Conservation (phyloP, 2,329 filamentous ascomycete species). For the Monosporascus sp. region DNA sequence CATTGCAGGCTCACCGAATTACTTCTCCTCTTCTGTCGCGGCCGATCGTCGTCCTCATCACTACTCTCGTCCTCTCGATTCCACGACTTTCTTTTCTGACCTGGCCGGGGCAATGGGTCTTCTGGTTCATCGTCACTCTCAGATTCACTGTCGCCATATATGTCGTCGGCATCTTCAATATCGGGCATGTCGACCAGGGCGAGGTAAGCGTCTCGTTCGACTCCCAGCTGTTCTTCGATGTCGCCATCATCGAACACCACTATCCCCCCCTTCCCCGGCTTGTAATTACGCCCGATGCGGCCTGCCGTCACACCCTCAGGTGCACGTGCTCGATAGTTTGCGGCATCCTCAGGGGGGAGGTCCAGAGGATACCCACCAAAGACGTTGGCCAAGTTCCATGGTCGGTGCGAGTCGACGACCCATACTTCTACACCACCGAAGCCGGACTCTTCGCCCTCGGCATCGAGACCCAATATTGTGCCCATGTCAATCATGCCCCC, state of each 20-base stretch:
- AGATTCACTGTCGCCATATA: constrained; percentile 52
- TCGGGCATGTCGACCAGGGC: constrained; percentile 89
- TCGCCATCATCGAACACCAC: constrained; percentile 96
- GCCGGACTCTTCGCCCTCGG: constrained; percentile 59
- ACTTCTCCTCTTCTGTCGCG: constrained; percentile 75
- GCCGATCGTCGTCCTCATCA: constrained; percentile 69
- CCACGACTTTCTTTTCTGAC: constrained; percentile 75
- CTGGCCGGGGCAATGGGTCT: constrained; percentile 38
- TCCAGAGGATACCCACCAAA: constrained; percentile 69
- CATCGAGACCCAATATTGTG: constrained; percentile 69
- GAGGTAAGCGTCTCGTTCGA: constrained; percentile 76
- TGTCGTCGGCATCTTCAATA: constrained; percentile 67
- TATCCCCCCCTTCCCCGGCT: constrained; percentile 76
- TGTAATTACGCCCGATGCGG: constrained; percentile 65
- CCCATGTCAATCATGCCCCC: constrained; percentile 88
- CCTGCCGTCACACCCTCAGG: constrained; percentile 67
- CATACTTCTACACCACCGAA: constrained; percentile 90
- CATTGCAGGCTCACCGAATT: constrained; percentile 64
- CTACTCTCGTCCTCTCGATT: constrained; percentile 64
- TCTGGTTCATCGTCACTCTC: constrained; percentile 56
- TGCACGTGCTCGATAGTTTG: constrained; percentile 45
- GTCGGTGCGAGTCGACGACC: constrained; percentile 85
- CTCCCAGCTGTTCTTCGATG: constrained; percentile 73
- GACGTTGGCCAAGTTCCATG: constrained; percentile 92
- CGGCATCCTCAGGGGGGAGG: constrained; percentile 41